Base-by-base conservation (phyloP, 805 yeast species). In the Ogataea paradorogensis region DNA sequence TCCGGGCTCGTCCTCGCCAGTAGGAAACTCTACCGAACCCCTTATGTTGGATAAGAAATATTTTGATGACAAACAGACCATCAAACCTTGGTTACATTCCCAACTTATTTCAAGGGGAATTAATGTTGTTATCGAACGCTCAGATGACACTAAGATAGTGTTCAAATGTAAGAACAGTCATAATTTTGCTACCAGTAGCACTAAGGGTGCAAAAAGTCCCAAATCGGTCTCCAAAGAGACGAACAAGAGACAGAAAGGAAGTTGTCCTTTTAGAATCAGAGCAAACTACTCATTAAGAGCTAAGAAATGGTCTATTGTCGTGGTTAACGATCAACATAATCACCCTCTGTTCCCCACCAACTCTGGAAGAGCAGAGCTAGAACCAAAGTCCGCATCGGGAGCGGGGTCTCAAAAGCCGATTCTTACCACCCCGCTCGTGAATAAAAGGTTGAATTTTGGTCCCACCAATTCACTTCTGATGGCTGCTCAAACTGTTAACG, bases 231-330 rank as follows among this genome's bases (percentile, higher is more conserved):
- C 33, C 9, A 53, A 50, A 22, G 53, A 46, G n/a, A 9, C 18
- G 8, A 24, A 32, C 11, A 52, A 50, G 34, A 47, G 46, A 31
- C 63, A 63, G 10, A 66, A 69, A 15, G 37, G 35, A 22, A 44
- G 38, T 25, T 81, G 87, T 52, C 86, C 86, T 2, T 81, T 81
- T 52, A 66, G 82, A 55, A 70, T 81, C 30, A 59, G 88, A 39
- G 86, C 86, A 2, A 79, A 81, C 47, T 78, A 64, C 51, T 73
- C 81, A 1, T 47, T 74, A 9, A 62, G 78, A 45, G 66, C 73
- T 25, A 63, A 68, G 43, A 61, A 65, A 39, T 81, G 88, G 88
- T 65, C 76, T 11, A 63, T 81, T 23, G 82, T 76, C 15, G 75
- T 81, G 13, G 70, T 81, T 26, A 76, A 77, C 56, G 81, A 77